Evolutionary conservation across 164 flowering plant genomes (phyloP), one percentile per base, ranked within the genome.

Genomic region (Dillenia turbinata): DNA sequence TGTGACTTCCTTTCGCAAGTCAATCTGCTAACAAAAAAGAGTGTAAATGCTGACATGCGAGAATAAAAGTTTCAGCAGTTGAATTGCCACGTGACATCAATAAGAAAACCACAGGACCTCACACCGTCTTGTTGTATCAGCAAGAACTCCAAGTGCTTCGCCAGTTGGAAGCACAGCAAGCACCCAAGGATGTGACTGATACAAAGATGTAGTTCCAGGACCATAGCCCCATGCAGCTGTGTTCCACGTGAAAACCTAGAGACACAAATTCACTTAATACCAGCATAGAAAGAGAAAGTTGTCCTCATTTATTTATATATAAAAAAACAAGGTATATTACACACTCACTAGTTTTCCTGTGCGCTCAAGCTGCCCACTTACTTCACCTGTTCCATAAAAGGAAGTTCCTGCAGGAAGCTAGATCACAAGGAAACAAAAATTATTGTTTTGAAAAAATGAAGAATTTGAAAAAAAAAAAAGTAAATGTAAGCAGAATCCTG

Each of bases 111-210:
- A 59, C 19, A 60, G 65, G 56, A 93, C 98, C 96, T 88, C 96
- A 58, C 96, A 90, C 33, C 89, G 93, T 44, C 69, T 59, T 56
- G 96, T 88, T 68, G 98, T 90, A 69, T 93, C 98, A 67, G 94
- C 96, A 67, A 93, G 96, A 72, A 93, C 70, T 54, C 98, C 98
- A 1, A 88, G 47, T 62, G 98, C 84, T 67, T 87, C 87, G 68
- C 98, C 98, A 78, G 64, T 80, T 46, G 92, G 93, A 70, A 90
- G 86, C 73, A 93, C 78, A 67, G 87, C 96, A 44, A 93, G 76
- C 57, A 92, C 93, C 98, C 96, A 93, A 59, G 98, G 96, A 78
- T 93, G 98, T 15, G 98, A 90, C 71, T 93, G 98, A 67, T 93
- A 90, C 80, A 89, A 76, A 43, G 96, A 86, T 54, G 92, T 88